A percentile compares a stretch with the other conserved stretches of the same genome.
Conservation (phyloP, 2,329 filamentous ascomycete genomes). For the Paraphoma sp. region DNA sequence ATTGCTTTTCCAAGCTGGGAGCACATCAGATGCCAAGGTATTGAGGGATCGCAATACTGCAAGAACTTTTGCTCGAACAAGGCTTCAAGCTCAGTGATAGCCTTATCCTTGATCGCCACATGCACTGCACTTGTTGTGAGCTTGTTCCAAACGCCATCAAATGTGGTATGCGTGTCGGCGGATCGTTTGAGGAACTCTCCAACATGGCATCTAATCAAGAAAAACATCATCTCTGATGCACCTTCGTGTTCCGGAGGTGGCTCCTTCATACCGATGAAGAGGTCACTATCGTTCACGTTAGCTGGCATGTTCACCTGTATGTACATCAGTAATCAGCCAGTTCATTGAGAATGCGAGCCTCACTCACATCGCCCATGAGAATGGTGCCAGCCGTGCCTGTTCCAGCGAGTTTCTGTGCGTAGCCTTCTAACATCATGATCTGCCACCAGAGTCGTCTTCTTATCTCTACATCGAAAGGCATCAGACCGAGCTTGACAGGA, state of each 20-base stretch:
- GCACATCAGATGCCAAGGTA: slow-evolving; percentile 55
- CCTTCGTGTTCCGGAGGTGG: slow-evolving; percentile 50
- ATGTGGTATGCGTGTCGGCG: slow-evolving; percentile 16
- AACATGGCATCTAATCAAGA: slow-evolving; percentile 51
- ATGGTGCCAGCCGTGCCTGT: slow-evolving; percentile 53
- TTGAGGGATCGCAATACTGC: slow-evolving; percentile 41
- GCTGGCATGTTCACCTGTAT: slow-evolving; percentile 48
- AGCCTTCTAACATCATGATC: slow-evolving; percentile 66
- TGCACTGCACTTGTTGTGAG: slow-evolving; percentile 27
- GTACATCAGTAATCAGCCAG: too few relatives aligned
- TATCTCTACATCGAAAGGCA: slow-evolving; percentile 65
- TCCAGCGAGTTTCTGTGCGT: slow-evolving; percentile 62
- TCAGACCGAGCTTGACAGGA: slow-evolving; percentile 58
- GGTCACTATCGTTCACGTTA: slow-evolving; percentile 62
- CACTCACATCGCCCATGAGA: slow-evolving; percentile 52
- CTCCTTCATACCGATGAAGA: slow-evolving; percentile 53
- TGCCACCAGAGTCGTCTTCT: slow-evolving; percentile 64
- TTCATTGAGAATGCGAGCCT: too few relatives aligned
- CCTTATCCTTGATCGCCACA: slow-evolving; percentile 33
- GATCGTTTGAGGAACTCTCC: slow-evolving; percentile 47
- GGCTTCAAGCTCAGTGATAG: slow-evolving; percentile 51
- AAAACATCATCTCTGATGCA: slow-evolving; percentile 59
- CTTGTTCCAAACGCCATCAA: slow-evolving; percentile 33
- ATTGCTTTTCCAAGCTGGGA: slow-evolving; percentile 53
- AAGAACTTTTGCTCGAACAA: slow-evolving; percentile 49